Conservation (phyloP, 1,284 basidiomycete genomes). For the Cystobasidium slooffiae region DNA sequence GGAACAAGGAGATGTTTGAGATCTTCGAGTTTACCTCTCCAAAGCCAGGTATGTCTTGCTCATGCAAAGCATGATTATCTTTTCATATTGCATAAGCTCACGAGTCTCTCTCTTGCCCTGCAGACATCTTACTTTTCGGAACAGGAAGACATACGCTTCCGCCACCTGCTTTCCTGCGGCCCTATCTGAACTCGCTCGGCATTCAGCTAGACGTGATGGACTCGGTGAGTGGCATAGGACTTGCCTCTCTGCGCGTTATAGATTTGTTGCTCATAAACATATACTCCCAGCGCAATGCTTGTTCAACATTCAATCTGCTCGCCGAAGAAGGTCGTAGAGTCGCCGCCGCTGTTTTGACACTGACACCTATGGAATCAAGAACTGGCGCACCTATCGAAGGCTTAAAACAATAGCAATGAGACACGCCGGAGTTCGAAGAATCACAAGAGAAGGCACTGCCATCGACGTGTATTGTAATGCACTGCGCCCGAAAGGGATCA, state of each 20-base stretch:
- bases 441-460: background rate
- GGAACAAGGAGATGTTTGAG: constrained; percentile 74
- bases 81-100: constrained; percentile 1
- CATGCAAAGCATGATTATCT: background rate
- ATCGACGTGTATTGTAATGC: background rate
- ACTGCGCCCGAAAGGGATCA: background rate
- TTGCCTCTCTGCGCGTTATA: background rate
- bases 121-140: constrained; percentile 87
- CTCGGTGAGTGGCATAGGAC: constrained; percentile 67
- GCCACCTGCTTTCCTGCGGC: constrained; percentile 70
- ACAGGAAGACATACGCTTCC: constrained; percentile 76
- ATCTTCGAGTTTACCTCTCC: constrained; percentile 81
- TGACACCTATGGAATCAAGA: constrained; percentile 53
- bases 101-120: background rate
- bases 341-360: constrained; percentile 81
- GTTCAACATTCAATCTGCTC: constrained; percentile 90
- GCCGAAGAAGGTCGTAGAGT: constrained; percentile 89
- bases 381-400: constrained; percentile 15
- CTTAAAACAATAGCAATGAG: background rate
- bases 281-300: constrained; percentile 74
- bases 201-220: constrained; percentile 94
- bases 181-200: constrained; percentile 74
- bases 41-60: constrained; percentile 72
- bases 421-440: background rate
- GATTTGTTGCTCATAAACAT: no score